phyloP scores from a whole-genome alignment of 345 rosid genomes.

The Hypericum perforatum region DNA sequence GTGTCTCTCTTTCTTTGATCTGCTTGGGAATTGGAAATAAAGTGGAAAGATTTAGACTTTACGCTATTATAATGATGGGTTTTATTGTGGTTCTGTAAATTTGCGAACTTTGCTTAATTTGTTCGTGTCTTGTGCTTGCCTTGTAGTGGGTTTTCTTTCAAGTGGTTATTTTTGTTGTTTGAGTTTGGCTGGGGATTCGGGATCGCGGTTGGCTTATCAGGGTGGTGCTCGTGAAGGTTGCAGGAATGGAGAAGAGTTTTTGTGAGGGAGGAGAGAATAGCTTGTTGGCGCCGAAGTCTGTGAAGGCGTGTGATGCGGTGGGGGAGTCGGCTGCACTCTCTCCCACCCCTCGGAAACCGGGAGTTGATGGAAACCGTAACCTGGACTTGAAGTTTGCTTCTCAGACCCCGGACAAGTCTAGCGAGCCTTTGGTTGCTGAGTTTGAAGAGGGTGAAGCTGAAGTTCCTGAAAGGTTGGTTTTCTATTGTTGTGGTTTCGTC shows the following conservation, averaged over 20 bases:
- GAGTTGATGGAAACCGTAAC: constrained; percentile 3
- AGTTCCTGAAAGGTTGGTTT: constrained; percentile 16
- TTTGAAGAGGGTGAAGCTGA: constrained; percentile 11
- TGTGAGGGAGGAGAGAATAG: constrained; percentile 4
- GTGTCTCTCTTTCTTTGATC: too few relatives aligned
- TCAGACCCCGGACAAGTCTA: constrained; percentile 33
- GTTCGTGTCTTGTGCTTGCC: too few relatives aligned
- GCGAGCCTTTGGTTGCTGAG: constrained; percentile 11
- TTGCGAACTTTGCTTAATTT: too few relatives aligned
- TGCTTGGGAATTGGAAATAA: too few relatives aligned
- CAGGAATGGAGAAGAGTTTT: constrained; percentile 22
- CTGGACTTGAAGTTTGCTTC: constrained; percentile 11
- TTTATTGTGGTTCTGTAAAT: too few relatives aligned
- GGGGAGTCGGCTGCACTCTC: background rate
- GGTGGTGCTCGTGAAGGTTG: too few relatives aligned
- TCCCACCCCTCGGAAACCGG: constrained; percentile 8
- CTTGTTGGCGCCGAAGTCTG: constrained; percentile 7
- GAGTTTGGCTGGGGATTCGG: too few relatives aligned
- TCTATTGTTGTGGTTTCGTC: background rate
- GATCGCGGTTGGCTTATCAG: too few relatives aligned
- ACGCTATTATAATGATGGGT: too few relatives aligned
- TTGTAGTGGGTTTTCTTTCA: too few relatives aligned
- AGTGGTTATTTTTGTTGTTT: too few relatives aligned
- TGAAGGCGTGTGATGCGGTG: constrained; percentile 1
- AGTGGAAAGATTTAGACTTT: too few relatives aligned